phyloP scores from a whole-genome alignment of 2,329 filamentous ascomycete genomes.

The Hypocreales sp. region DNA sequence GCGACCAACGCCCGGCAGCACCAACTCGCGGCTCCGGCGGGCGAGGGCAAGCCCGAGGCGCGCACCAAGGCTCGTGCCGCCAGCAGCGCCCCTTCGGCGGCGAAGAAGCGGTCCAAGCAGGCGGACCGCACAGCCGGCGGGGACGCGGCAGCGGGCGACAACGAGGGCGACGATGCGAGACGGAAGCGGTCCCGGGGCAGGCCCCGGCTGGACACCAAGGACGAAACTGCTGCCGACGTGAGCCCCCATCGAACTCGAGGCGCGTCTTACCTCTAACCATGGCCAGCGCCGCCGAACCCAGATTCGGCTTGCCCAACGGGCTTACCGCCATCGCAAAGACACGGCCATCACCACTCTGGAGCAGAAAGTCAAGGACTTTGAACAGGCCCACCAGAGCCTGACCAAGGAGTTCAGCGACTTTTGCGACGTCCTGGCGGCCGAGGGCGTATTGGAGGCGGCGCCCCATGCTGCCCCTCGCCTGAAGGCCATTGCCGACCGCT shows the following conservation, averaged over 20 bases:
- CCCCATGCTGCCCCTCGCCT: conserved; percentile 43
- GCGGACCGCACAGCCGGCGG: too few relatives aligned
- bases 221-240: conserved; percentile 66
- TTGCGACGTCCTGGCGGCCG: conserved; percentile 42
- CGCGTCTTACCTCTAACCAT: too few relatives aligned
- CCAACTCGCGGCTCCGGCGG: too few relatives aligned
- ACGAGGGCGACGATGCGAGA: too few relatives aligned
- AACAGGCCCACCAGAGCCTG: conserved; percentile 57
- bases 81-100: too few relatives aligned
- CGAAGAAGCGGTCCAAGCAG: too few relatives aligned
- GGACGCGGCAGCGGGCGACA: too few relatives aligned
- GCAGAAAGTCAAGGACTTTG: conserved; percentile 52
- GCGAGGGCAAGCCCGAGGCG: too few relatives aligned
- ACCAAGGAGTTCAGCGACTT: conserved; percentile 53
- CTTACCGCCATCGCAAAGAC: conserved; percentile 76
- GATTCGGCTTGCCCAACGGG: conserved; percentile 72
- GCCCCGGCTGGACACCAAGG: conserved; percentile 59
- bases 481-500: conserved; percentile 38
- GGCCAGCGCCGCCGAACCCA: conserved; percentile 64
- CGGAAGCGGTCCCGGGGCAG: conserved; percentile 54
- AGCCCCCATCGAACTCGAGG: too few relatives aligned
- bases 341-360: conserved; percentile 61
- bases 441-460: conserved; percentile 40
- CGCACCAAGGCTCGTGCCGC: too few relatives aligned
- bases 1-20: too few relatives aligned